These are phyloP conservation scores for Diddensiella transvaalensis DNA, from an alignment of 805 yeast genomes.

Conservation along the genomic window DNA sequence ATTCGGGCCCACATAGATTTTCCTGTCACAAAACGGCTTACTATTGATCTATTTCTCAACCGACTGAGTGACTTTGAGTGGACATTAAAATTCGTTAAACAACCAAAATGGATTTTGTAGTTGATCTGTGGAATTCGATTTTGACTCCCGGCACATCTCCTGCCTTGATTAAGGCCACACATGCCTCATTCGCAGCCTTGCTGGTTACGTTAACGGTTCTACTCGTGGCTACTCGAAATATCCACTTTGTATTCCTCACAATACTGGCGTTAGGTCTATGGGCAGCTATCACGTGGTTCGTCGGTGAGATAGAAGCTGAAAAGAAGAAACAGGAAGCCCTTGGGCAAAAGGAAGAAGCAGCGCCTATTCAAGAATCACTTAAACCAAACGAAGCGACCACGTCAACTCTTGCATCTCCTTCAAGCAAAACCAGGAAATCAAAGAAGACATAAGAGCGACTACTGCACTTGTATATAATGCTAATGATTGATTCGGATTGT, in stretches of 20 bases:
- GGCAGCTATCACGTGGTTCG: slow-evolving; percentile 85
- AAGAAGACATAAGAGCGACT: background rate
- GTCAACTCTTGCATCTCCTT: no score
- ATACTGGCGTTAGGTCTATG: slow-evolving; percentile 65
- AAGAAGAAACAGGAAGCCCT: slow-evolving; percentile 28
- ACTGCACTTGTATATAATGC: background rate
- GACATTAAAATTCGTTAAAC: no score
- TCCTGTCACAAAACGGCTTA: no score
- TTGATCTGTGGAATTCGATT: slow-evolving; percentile 83
- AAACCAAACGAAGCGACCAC: background rate
- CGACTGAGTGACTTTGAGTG: no score
- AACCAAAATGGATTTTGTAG: slow-evolving; percentile 35
- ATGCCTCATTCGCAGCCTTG: slow-evolving; percentile 69
- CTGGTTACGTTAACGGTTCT: slow-evolving; percentile 54
- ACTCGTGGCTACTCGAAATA: slow-evolving; percentile 54
- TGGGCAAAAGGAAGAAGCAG: slow-evolving; percentile 18
- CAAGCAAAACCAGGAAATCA: background rate
- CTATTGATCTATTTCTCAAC: no score
- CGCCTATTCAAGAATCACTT: slow-evolving; percentile 6
- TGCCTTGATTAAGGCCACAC: slow-evolving; percentile 84
- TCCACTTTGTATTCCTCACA: slow-evolving; percentile 59
- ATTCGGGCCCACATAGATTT: no score
- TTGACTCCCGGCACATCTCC: slow-evolving; percentile 94
- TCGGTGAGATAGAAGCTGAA: slow-evolving; percentile 55
- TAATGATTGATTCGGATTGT: background rate